Percentiles rank a stretch among this genome's conserved stretches.
These are phyloP conservation scores for Saccharum hybrid DNA, from an alignment of 202 grass and related monocot genomes.

Conservation along the genomic window DNA sequence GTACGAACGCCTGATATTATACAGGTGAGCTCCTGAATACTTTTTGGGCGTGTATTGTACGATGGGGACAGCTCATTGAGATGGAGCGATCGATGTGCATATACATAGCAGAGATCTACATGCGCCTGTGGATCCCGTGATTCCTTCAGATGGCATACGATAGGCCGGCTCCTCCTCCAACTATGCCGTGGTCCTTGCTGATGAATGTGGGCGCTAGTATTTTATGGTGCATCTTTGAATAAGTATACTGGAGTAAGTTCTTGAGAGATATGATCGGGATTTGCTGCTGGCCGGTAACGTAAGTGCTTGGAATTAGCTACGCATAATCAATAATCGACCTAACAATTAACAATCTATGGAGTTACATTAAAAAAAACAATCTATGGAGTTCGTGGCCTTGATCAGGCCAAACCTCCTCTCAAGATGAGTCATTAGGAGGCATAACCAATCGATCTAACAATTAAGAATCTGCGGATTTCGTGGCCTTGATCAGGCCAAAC, in stretches of 20 bases:
- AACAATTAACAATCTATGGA: no score
- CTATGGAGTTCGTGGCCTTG: no score
- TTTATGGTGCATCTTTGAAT: slow-evolving; percentile 44
- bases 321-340: neutral
- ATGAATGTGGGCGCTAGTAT: slow-evolving; percentile 28
- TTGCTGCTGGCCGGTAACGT: neutral
- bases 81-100: slow-evolving; percentile 10
- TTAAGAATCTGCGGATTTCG: slow-evolving; percentile 41
- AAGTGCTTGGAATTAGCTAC: slow-evolving; percentile 16
- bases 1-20: slow-evolving; percentile 35
- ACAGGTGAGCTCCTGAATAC: slow-evolving; percentile 26
- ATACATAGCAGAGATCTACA: slow-evolving; percentile 42
- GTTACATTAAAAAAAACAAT: no score
- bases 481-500: slow-evolving; percentile 54
- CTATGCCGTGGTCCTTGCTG: slow-evolving; percentile 47
- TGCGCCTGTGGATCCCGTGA: slow-evolving; percentile 34
- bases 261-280: slow-evolving; percentile 36
- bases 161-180: slow-evolving; percentile 17
- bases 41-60: slow-evolving; percentile 40
- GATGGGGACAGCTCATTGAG: slow-evolving; percentile 46
- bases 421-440: no score
- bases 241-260: slow-evolving; percentile 32
- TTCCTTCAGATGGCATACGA: slow-evolving; percentile 41
- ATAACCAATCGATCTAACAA: no score
- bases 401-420: no score